phyloP scores from a whole-genome alignment of 2,329 filamentous ascomycete genomes.

The Lasiodiplodia theobromae region DNA sequence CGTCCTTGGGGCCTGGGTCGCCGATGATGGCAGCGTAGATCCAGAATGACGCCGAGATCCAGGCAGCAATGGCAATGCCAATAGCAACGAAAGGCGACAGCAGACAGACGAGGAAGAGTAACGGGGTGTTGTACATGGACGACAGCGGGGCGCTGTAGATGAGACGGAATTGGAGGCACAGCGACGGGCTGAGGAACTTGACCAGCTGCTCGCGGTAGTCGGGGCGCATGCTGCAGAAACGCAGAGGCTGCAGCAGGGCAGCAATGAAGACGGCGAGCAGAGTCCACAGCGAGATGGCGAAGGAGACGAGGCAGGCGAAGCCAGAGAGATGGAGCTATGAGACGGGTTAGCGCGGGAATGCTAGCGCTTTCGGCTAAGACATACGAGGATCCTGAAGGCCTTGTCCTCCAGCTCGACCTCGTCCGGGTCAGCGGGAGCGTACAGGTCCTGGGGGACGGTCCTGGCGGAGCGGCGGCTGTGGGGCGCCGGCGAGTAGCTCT shows the following conservation, averaged over 20 bases:
- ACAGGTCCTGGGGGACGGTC: conserved; percentile 43
- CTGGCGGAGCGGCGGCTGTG: conserved; percentile 36
- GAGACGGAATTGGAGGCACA: conserved; percentile 59
- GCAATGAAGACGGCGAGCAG: conserved; percentile 57
- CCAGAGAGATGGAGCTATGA: conserved; percentile 62
- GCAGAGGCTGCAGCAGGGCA: conserved; percentile 59
- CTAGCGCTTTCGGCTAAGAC: conserved; percentile 26
- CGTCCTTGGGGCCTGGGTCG: conserved; percentile 63
- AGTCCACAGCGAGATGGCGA: conserved; percentile 62
- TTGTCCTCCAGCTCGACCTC: conserved; percentile 52
- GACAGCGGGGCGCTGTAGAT: conserved; percentile 54
- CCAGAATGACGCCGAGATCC: conserved; percentile 69
- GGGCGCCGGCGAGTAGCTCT: conserved; percentile 34
- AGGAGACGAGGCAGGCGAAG: conserved; percentile 62
- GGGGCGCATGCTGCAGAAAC: conserved; percentile 59
- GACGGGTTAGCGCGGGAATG: conserved; percentile 1
- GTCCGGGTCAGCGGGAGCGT: conserved; percentile 41
- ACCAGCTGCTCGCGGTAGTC: conserved; percentile 58
- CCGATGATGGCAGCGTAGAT: conserved; percentile 67
- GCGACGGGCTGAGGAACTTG: conserved; percentile 59
- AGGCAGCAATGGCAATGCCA: conserved; percentile 63
- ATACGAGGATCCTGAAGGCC: conserved; percentile 53
- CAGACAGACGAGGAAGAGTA: conserved; percentile 61
- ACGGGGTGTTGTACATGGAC: conserved; percentile 43
- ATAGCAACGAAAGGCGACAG: conserved; percentile 64